Percentiles rank a stretch among this genome's conserved stretches.
These are phyloP conservation scores for Auriscalpium orientale DNA, from an alignment of 768 basidiomycete genomes.

Conservation along the genomic window DNA sequence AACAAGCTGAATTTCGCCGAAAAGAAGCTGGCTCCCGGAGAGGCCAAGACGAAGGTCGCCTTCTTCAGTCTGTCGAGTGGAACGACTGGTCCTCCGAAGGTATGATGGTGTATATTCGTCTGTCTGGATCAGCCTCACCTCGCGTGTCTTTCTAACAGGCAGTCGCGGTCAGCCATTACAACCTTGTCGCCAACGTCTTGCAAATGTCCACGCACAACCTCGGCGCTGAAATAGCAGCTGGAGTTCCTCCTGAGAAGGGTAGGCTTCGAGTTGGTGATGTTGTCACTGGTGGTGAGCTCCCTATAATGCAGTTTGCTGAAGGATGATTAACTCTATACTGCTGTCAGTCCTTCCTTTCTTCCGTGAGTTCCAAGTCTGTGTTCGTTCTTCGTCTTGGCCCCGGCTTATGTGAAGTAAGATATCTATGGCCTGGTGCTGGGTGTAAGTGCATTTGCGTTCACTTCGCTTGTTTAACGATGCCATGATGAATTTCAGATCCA, in stretches of 20 bases:
- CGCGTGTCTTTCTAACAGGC: conserved; percentile 35
- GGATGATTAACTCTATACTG: no score
- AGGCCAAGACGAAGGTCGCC: conserved; percentile 53
- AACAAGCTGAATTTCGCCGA: conserved; percentile 36
- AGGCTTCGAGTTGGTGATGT: conserved; percentile 50
- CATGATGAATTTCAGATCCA: conserved; percentile 18
- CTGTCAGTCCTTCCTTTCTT: conserved; percentile 21
- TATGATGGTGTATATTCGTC: conserved; percentile 16
- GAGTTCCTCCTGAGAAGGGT: conserved; percentile 26
- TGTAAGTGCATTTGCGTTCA: conserved; percentile 9
- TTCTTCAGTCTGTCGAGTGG: conserved; percentile 71
- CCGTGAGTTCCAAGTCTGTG: conserved; percentile 14
- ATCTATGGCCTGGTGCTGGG: conserved; percentile 30
- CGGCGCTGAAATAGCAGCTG: conserved; percentile 24
- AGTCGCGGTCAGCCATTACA: conserved; percentile 57
- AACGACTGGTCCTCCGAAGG: conserved; percentile 51
- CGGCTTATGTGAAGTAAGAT: conserved; percentile 27
- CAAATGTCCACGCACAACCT: conserved; percentile 17
- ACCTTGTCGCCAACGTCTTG: conserved; percentile 46
- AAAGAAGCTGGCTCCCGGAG: conserved; percentile 43
- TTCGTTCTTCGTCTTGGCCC: background rate
- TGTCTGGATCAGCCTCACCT: conserved; percentile 19
- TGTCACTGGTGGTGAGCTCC: conserved; percentile 39
- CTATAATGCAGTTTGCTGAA: background rate
- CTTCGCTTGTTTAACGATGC: background rate